Base-by-base conservation (phyloP, 2,329 filamentous ascomycete genomes). In the Hypoxylon sp. region DNA sequence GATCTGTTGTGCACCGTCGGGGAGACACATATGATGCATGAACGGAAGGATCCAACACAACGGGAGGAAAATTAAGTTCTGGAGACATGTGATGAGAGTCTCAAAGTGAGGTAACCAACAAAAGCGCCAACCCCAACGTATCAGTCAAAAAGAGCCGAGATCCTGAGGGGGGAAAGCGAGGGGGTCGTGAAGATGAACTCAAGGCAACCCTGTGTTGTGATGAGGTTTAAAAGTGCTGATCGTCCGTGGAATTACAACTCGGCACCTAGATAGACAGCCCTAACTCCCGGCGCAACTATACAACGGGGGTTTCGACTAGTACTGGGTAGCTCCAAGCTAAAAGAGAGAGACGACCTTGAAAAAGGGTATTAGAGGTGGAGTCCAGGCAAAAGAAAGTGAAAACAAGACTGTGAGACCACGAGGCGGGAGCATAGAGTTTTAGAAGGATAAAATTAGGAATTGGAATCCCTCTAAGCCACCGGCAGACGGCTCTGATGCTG, bases 191-290 rank as follows among this genome's bases (percentile, higher is more conserved):
- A 28, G 52, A 49, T 52, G 66, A 70, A 68, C 67, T 67, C 70
- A 74, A 73, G 72, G 74, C 63, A 74, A 73, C 72, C 71, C 55
- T 74, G 72, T 67, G 46, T 57, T 67, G 46, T 57, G 21, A 57
- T 7, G 6, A 68, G 43, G 51, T 36, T 60, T 14, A 28, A 57
- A 43, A 43, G 56, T 30, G 59, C 21, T 19, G 50, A 41, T 68
- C 48, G 52, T 60, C 48, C 51, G 57, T 57, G 28, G 43, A 62
- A 61, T 53, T 67, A 53, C 4, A 62, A 55, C 38, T 25, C 41
- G 51, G 56, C 21, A 65, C 23, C 23, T 5, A 23, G 5, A 23
- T 23, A 7, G 45, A 57, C 30, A 57, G 60, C 57, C 51, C 13
- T 38, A 52, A 58, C 17, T 59, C 45, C 49, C 56, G 53, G 61